Evolutionary conservation across 495 filamentous ascomycete species (phyloP), one percentile per base, ranked within the genome.

Genomic region (Penicillium coprophilum): DNA sequence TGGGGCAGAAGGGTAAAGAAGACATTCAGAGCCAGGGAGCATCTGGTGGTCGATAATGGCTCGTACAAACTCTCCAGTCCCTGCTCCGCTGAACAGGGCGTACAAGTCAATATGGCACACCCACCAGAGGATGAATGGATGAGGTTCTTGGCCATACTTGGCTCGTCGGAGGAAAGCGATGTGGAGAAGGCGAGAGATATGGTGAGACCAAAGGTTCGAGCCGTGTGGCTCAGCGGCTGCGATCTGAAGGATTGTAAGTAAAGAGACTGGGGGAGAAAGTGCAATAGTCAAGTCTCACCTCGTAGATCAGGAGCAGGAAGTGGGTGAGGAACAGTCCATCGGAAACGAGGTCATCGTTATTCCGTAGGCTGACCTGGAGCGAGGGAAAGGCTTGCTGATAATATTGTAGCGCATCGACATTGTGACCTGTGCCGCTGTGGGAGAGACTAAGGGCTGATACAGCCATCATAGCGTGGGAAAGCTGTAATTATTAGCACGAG

Each of bases 391-490:
- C 79, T 56, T 81, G 74, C 34, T 83, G 77, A 56, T 85, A 85
- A 56, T 85, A 81, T 55, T 82, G 77, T 44, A 82, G 59, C 12
- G 81, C 77, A 58, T 80, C 73, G 45, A 80, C 61, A 52, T 71
- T 75, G 48, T 76, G 72, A 20, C 69, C 63, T 27, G 69, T 71
- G 36, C 75, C 73, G 59, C 74, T 74, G 61, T 77, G 76, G 15
- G 77, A 74, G 39, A 84, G 70, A 60, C 77, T 82, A 47, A 86
- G 74, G 17, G 81, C 82, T 15, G 79, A 80, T 8, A 85, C 62
- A 6, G 83, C 82, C 77, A 83, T 82, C 48, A 86, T 80, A n/a
- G 82, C 83, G 61, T 83, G 79, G 43, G 78, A 78, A 49, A 85
- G 77, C 83, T 85, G 30, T 21, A 15, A 36, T 50, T 21, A 50